Conservation (phyloP, 169 alveolate genomes). For the Cryptosporidium ubiquitum region DNA sequence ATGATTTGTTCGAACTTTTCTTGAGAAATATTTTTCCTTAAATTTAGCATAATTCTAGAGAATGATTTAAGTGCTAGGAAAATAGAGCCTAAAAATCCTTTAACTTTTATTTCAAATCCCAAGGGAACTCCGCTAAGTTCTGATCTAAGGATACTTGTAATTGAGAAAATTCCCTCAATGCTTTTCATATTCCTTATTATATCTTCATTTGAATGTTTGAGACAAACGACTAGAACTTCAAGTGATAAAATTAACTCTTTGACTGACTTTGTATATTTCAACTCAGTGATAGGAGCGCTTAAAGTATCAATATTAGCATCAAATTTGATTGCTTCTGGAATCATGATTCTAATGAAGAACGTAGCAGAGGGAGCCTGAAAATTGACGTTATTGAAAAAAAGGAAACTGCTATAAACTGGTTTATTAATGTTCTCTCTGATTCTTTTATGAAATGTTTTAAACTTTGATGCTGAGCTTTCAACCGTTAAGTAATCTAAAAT, state of each 20-base stretch:
- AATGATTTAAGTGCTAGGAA: slow-evolving; percentile 3
- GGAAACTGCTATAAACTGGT: slow-evolving; percentile 15
- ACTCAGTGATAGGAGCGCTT: background rate
- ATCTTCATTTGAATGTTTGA: background rate
- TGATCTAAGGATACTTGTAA: slow-evolving; percentile 1
- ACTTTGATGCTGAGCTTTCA: background rate
- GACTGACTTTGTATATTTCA: background rate
- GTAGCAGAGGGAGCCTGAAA: slow-evolving; percentile 21
- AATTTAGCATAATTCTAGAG: background rate
- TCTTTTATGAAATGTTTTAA: background rate
- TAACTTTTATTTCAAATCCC: slow-evolving; percentile 22
- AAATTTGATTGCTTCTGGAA: background rate
- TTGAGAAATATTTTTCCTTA: background rate
- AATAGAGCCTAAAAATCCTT: slow-evolving; percentile 31
- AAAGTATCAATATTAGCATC: background rate
- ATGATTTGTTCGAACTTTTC: background rate
- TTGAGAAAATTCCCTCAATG: background rate
- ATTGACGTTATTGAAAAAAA: background rate
- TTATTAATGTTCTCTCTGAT: background rate
- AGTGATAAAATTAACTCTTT: slow-evolving; percentile 3
- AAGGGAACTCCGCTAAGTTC: slow-evolving; percentile 41
- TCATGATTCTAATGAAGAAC: slow-evolving; percentile 6
- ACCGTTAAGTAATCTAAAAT: slow-evolving; percentile 16
- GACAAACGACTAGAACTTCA: slow-evolving; percentile 19
- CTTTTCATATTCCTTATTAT: slow-evolving; percentile 4